Evolutionary conservation across 306 rosid species (phyloP).

Genomic region (Vigna nakashimae): DNA sequence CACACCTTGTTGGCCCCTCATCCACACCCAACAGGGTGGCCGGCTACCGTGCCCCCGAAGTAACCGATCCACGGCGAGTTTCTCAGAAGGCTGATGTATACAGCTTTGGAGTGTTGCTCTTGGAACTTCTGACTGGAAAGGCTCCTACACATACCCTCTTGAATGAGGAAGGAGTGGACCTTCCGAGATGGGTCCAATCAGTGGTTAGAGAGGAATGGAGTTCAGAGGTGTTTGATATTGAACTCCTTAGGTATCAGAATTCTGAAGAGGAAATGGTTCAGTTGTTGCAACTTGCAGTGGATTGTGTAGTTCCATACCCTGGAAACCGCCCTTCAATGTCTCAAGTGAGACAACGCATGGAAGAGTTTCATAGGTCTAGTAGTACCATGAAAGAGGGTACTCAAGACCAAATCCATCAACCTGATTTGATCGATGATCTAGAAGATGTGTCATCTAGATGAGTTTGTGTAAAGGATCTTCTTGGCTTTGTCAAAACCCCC

Average conservation of each 20-base stretch:
- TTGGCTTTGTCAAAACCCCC: constrained; percentile 36
- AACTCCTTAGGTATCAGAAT: constrained; percentile 63
- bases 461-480: constrained; percentile 31
- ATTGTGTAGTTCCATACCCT: constrained; percentile 67
- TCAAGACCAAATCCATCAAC: constrained; percentile 55
- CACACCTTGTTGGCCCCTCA: constrained; percentile 73
- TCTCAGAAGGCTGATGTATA: constrained; percentile 76
- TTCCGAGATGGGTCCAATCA: constrained; percentile 80
- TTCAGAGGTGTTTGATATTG: constrained; percentile 68
- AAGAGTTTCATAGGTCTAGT: constrained; percentile 53
- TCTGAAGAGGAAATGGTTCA: constrained; percentile 77
- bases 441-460: constrained; percentile 51
- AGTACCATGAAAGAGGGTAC: constrained; percentile 42
- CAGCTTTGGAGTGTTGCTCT: constrained; percentile 70
- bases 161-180: constrained; percentile 78
- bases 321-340: constrained; percentile 70
- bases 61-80: constrained; percentile 68
- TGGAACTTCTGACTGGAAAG: constrained; percentile 76
- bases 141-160: constrained; percentile 67
- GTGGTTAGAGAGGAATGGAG: constrained; percentile 73
- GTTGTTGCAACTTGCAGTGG: constrained; percentile 68
- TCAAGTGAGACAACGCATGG: constrained; percentile 58
- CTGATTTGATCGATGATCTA: constrained; percentile 49
- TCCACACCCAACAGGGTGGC: constrained; percentile 67
- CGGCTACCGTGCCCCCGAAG: constrained; percentile 77